Percentiles rank a stretch among this genome's conserved stretches.
Conservation (phyloP, 2,329 filamentous ascomycete species). For the Botrytis pseudocinerea region DNA sequence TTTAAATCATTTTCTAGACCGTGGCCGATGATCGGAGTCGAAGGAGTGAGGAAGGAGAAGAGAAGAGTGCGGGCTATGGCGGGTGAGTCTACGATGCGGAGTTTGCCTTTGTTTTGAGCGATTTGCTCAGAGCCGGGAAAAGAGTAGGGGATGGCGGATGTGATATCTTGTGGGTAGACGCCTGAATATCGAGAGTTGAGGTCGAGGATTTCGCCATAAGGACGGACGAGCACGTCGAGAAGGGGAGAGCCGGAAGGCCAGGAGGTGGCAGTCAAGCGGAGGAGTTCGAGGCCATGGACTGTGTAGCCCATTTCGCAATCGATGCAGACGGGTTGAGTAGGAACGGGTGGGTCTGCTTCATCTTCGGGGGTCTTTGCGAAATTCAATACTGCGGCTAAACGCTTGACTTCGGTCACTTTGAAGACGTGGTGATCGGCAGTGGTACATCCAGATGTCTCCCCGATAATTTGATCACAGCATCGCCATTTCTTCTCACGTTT, state of each 20-base stretch:
- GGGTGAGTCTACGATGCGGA: conserved; percentile 77
- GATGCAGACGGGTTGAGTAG: conserved; percentile 68
- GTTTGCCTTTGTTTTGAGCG: conserved; percentile 44
- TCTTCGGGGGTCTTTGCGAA: conserved; percentile 78
- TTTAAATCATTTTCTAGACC: conserved; percentile 96
- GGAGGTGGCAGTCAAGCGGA: conserved; percentile 82
- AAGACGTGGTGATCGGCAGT: conserved; percentile 77
- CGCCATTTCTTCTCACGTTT: conserved; percentile 63
- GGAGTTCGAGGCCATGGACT: conserved; percentile 80
- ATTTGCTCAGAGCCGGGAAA: conserved; percentile 24
- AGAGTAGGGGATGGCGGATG: conserved; percentile 61
- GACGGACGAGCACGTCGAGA: conserved; percentile 82
- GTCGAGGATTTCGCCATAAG: conserved; percentile 80
- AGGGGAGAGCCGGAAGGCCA: conserved; percentile 79
- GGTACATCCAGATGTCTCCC: conserved; percentile 73
- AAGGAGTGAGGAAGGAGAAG: conserved; percentile 70
- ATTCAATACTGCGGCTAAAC: conserved; percentile 75
- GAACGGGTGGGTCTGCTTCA: conserved; percentile 47
- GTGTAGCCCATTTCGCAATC: conserved; percentile 99
- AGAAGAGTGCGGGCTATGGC: conserved; percentile 73
- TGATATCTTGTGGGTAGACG: conserved; percentile 75
- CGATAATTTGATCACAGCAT: conserved; percentile 77
- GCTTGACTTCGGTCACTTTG: conserved; percentile 74
- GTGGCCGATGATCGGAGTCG: conserved; percentile 86
- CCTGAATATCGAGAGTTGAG: conserved; percentile 93